Evolutionary conservation across 805 yeast species (phyloP).

Genomic region (Sugiyamaella floridensis): DNA sequence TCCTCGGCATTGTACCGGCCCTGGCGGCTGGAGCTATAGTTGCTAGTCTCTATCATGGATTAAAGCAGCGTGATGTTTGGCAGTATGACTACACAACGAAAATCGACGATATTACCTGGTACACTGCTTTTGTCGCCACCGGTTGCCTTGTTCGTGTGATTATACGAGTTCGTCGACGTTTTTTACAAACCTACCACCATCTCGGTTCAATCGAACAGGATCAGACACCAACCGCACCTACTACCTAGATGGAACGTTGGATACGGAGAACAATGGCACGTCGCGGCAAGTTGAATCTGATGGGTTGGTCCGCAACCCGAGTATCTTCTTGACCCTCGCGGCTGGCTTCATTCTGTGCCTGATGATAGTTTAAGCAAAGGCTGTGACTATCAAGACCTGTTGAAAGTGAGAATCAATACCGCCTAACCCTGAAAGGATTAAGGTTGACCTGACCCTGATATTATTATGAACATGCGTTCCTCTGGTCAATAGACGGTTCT

Average conservation of each 20-base stretch:
- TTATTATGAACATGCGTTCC: too few species aligned
- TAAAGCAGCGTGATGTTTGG: slow-evolving; percentile 11
- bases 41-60: slow-evolving; percentile 2
- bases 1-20: background rate
- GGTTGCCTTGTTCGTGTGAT: slow-evolving; percentile 20
- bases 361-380: too few species aligned
- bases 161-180: slow-evolving; percentile 5
- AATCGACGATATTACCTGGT: slow-evolving; percentile 20
- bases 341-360: too few species aligned
- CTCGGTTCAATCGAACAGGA: slow-evolving; percentile 5
- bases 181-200: slow-evolving; percentile 12
- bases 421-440: too few species aligned
- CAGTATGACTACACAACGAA: slow-evolving; percentile 17
- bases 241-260: slow-evolving; percentile 7
- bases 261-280: background rate
- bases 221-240: slow-evolving; percentile 17
- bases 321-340: too few species aligned
- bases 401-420: too few species aligned
- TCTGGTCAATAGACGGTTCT: too few species aligned
- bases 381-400: too few species aligned
- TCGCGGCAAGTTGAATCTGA: too few species aligned
- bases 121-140: slow-evolving; percentile 16
- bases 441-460: too few species aligned
- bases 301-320: too few species aligned
- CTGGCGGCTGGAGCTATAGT: slow-evolving; percentile 6